phyloP scores from a whole-genome alignment of 2,329 filamentous ascomycete species.

The Fusarium subtropicale region DNA sequence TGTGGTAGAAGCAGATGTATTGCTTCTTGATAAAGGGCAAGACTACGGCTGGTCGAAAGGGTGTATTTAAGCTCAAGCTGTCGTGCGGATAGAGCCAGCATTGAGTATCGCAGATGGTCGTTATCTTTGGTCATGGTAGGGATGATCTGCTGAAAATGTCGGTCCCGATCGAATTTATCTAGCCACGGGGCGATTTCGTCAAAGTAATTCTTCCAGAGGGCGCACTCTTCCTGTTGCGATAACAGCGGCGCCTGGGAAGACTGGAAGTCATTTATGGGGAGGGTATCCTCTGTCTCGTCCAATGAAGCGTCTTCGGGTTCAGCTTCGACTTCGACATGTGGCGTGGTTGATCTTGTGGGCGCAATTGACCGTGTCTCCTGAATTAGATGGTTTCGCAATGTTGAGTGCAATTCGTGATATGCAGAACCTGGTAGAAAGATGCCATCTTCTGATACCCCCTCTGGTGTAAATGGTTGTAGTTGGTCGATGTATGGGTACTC shows the following conservation, averaged over 20 bases:
- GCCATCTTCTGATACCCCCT: slow-evolving; percentile 53
- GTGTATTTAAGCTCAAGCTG: slow-evolving; percentile 60
- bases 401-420: slow-evolving; percentile 60
- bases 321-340: slow-evolving; percentile 33
- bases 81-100: slow-evolving; percentile 63
- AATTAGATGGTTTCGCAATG: slow-evolving; percentile 58
- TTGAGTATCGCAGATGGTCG: slow-evolving; percentile 60
- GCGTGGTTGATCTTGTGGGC: slow-evolving; percentile 49
- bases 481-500: slow-evolving; percentile 45
- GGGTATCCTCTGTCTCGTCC: slow-evolving; percentile 22
- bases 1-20: slow-evolving; percentile 62
- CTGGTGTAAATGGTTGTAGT: slow-evolving; percentile 50
- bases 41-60: slow-evolving; percentile 54
- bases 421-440: slow-evolving; percentile 61
- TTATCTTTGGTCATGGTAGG: slow-evolving; percentile 59
- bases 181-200: slow-evolving; percentile 59
- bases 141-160: slow-evolving; percentile 61
- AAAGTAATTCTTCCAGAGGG: slow-evolving; percentile 57
- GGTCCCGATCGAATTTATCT: slow-evolving; percentile 64
- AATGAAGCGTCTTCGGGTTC: slow-evolving; percentile 4
- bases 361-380: slow-evolving; percentile 57
- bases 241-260: slow-evolving; percentile 32
- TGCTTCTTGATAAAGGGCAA: slow-evolving; percentile 63
- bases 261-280: slow-evolving; percentile 37
- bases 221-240: slow-evolving; percentile 50